Percentiles rank a stretch among this genome's conserved stretches.
Conservation (phyloP, 805 yeast species). For the Wickerhamomyces bovis region DNA sequence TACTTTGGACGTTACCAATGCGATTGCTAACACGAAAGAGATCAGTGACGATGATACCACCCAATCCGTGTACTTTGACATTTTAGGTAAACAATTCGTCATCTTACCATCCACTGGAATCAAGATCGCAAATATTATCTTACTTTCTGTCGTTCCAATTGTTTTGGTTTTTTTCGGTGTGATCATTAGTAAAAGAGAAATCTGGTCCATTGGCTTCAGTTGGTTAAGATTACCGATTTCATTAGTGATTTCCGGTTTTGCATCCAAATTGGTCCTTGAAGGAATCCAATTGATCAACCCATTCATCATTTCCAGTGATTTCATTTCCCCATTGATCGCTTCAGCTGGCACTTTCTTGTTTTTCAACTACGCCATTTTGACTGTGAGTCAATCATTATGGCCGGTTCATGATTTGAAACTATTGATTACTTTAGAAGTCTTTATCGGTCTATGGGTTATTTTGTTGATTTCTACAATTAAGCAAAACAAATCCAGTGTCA, state of each 20-base stretch:
- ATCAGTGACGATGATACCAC: slow-evolving; percentile 26
- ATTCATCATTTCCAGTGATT: slow-evolving; percentile 44
- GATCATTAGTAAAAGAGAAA: slow-evolving; percentile 40
- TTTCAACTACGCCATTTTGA: slow-evolving; percentile 51
- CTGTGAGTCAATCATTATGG: slow-evolving; percentile 27
- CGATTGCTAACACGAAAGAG: slow-evolving; percentile 37
- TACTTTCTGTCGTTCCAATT: slow-evolving; percentile 52
- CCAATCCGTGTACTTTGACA: slow-evolving; percentile 59
- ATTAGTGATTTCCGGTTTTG: slow-evolving; percentile 36
- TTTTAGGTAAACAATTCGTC: slow-evolving; percentile 53
- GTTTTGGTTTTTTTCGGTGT: slow-evolving; percentile 40
- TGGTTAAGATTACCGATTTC: slow-evolving; percentile 60
- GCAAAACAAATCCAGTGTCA: slow-evolving; percentile 36
- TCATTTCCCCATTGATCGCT: slow-evolving; percentile 43
- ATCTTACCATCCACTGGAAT: slow-evolving; percentile 45
- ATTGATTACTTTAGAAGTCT: slow-evolving; percentile 47
- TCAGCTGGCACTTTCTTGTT: slow-evolving; percentile 43
- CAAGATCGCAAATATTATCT: slow-evolving; percentile 43
- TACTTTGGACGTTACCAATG: slow-evolving; percentile 52
- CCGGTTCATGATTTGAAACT: slow-evolving; percentile 58
- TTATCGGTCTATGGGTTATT: slow-evolving; percentile 50
- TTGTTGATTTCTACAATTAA: slow-evolving; percentile 46
- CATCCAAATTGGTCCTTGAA: slow-evolving; percentile 32
- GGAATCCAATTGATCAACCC: slow-evolving; percentile 41
- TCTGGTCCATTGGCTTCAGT: slow-evolving; percentile 41